phyloP scores from a whole-genome alignment of 75 land plant species.

The Selaginella tamariscina region DNA sequence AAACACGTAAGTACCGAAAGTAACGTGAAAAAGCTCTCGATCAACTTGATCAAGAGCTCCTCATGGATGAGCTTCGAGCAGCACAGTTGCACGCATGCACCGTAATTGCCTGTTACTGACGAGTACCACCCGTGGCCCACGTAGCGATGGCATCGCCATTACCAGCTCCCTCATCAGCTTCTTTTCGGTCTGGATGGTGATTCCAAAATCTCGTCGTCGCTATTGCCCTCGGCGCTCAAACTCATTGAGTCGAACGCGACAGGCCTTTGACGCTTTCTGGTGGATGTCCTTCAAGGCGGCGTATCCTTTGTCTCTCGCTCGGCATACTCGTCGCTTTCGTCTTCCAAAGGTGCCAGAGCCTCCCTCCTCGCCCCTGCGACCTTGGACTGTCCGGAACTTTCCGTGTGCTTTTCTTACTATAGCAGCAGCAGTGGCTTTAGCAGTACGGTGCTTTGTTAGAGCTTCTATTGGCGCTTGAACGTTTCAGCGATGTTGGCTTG shows the following conservation, averaged over 20 bases:
- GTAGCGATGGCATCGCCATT: constrained; percentile 13
- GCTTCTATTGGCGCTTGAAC: constrained; percentile 64
- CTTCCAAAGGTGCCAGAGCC: constrained; percentile 35
- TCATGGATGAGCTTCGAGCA: constrained; percentile 1
- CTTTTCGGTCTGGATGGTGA: constrained; percentile 6
- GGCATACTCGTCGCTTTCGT: constrained; percentile 16
- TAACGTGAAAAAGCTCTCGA: too few species aligned
- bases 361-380: constrained; percentile 28
- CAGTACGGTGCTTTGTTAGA: constrained; percentile 48
- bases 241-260: background rate
- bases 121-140: constrained; percentile 19
- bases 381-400: constrained; percentile 25
- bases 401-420: constrained; percentile 38
- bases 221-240: background rate
- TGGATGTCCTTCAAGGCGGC: background rate
- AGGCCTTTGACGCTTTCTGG: background rate
- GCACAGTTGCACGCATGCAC: constrained; percentile 16
- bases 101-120: constrained; percentile 12
- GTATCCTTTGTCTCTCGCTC: constrained; percentile 2
- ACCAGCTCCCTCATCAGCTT: constrained; percentile 14
- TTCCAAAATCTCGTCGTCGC: background rate
- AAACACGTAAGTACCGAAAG: background rate
- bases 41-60: constrained; percentile 10
- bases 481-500: constrained; percentile 86
- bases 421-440: constrained; percentile 44